phyloP scores from a whole-genome alignment of 345 rosid genomes.

The Camelina sativa region DNA sequence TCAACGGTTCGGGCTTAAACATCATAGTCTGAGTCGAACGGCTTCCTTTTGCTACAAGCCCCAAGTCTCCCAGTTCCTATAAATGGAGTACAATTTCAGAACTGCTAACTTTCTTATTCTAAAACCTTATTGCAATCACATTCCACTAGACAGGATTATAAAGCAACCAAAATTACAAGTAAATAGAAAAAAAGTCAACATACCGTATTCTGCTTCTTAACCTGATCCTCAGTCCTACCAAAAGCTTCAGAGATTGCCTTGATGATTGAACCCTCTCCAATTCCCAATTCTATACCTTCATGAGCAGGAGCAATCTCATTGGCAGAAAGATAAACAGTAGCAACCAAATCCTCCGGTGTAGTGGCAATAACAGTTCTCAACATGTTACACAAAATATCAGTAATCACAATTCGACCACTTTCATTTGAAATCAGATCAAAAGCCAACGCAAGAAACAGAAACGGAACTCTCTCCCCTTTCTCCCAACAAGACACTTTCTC shows the following conservation, averaged over 20 bases:
- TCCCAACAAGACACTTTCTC: conserved; percentile 63
- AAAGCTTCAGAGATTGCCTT: conserved; percentile 86
- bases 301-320: conserved; percentile 87
- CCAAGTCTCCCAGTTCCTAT: conserved; percentile 87
- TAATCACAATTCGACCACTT: conserved; percentile 75
- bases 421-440: conserved; percentile 77
- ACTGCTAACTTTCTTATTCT: not conserved
- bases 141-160: conserved; percentile 6
- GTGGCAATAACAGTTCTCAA: conserved; percentile 81
- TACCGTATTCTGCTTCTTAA: conserved; percentile 76
- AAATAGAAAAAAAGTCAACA: not conserved
- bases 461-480: conserved; percentile 81
- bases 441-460: conserved; percentile 67
- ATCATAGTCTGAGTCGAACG: conserved; percentile 89
- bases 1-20: conserved; percentile 84
- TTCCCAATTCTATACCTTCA: conserved; percentile 91
- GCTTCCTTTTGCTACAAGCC: conserved; percentile 94
- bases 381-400: conserved; percentile 86
- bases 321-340: conserved; percentile 72
- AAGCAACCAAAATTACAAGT: not conserved
- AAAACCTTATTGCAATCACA: not conserved
- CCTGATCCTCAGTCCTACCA: conserved; percentile 78
- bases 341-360: conserved; percentile 76
- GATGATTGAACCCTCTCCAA: conserved; percentile 77
- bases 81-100: conserved; percentile 25